phyloP scores from a whole-genome alignment of 1,139 yeast genomes.

The Hanseniaspora sp. region DNA sequence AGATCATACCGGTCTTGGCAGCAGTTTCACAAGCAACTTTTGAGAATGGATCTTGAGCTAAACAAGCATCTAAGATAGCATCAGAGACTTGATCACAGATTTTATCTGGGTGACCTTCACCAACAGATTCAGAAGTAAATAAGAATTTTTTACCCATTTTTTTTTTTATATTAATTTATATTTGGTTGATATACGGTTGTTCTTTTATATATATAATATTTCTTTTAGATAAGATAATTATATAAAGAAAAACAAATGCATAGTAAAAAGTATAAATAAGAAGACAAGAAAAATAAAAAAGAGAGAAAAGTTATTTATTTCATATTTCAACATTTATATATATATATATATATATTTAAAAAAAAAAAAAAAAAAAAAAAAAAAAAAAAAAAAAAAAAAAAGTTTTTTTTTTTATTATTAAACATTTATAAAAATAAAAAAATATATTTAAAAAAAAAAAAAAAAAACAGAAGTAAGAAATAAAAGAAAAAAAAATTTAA shows the following conservation, averaged over 20 bases:
- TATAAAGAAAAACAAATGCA: no score
- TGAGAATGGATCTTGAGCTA: slow-evolving; percentile 88
- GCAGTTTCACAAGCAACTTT: slow-evolving; percentile 99
- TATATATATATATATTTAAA: no score
- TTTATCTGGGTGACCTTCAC: slow-evolving; percentile 99
- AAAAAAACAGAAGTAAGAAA: no score
- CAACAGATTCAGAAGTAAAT: slow-evolving; percentile 93
- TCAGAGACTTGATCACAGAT: slow-evolving; percentile 99
- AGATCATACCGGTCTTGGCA: slow-evolving; percentile 96
- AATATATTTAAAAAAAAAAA: neutral
- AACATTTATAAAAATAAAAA: no score
- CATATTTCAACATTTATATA: neutral
- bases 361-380: neutral
- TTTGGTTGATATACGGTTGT: neutral
- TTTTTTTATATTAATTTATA: slow-evolving; percentile 3
- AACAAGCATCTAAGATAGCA: slow-evolving; percentile 96
- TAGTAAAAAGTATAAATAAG: no score
- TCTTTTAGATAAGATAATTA: neutral
- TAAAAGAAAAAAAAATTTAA: no score
- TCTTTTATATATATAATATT: neutral
- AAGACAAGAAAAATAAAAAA: no score
- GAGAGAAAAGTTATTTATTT: neutral
- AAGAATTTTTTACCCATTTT: slow-evolving; percentile 47
- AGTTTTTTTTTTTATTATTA: no score
- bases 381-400: no score